Evolutionary conservation across 225 moss, liverwort and hornwort species (phyloP), one percentile per base, ranked within the genome.

Genomic region (Thuidium tamariscinum): DNA sequence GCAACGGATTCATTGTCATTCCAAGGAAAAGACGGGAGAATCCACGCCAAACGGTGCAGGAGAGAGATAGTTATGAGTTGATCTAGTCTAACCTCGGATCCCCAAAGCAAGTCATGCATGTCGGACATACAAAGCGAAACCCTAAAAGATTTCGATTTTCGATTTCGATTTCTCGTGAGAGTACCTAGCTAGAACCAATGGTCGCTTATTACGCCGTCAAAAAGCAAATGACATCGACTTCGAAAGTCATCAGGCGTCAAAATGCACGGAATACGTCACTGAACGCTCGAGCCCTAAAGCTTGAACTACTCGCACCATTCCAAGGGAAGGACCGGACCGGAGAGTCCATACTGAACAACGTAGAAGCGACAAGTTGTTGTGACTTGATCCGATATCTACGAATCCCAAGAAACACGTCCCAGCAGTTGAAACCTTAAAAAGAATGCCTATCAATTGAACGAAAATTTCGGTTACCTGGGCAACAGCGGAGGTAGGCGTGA

Each of bases 401-500:
- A 19, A 26, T 39, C 16, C 10, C 25, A 27, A 62, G 60, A 10
- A 44, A 49, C 3, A 7, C 10, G 32, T 25, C 26, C 39, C 57
- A 61, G 41, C 32, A 76, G 52, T 27, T 29, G 3, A 80, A 84
- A 81, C 20, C 73, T 52, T 70, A 81, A 60, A 16, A 16, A 42
- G 11, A 34, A 78, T 9, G 25, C 5, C 8, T 5, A 85, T 27
- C 68, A 56, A 16, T 60, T 39, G 68, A 5, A 39, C 39, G 2
- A 13, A 64, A 52, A 51, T 48, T 41, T 85, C 13, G 36, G 1
- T 56, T 23, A 96, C 95, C 94, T 98, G 98, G 17, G 94, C 95
- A 59, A 97, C 97, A 34, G 94, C 98, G 20, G 97, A 92, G n/a
- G 85, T 92, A 4, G 97, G 97, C 11, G 97, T 97, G 80, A 96